Base-by-base conservation (phyloP, 176 grass and related monocot genomes). In the Eragrostis nindensis region DNA sequence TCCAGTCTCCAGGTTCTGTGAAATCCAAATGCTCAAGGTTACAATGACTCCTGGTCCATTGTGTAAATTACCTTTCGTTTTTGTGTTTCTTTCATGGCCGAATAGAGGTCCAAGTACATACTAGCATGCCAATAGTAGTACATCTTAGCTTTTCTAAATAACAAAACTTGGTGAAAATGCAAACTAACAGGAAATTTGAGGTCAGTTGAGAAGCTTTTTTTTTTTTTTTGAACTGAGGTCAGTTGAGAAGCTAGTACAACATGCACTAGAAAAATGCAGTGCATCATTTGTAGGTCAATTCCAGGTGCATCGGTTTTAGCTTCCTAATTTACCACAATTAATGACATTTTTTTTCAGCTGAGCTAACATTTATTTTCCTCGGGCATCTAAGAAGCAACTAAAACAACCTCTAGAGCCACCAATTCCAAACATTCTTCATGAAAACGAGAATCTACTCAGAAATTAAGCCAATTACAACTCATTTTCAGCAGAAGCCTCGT, bases 401-500 rank as follows among this genome's bases (percentile, higher is more conserved):
- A 52, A 70, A 29, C 46, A 70, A 27, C n/a, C n/a, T 67, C 2
- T 67, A 86, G n/a, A 30, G 38, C 64, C 7, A 62, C 36, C 4
- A 66, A 66, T 32, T 66, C 68, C 13, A 59, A 38, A 84, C 54
- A 13, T n/a, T 68, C 14, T 60, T 72, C 22, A 78, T 6, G 27
- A 5, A 49, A 45, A 11, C 17, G 60, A 17, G 5, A 26, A 26
- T 60, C 1, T 13, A 16, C 32, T 52, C 8, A 44, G 3, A 79
- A 44, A 24, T 8, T 11, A 62, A 46, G 16, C 15, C 53, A 12
- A n/a, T 18, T 32, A 60, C 0, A 59, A 24, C 11, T 27, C 71
- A 85, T 68, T 32, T 32, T 52, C n/a, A 26, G 80, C 15, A 68
- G n/a, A n/a, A 73, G 54, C 10, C 26, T 88, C 85, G 49, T 94